Evolutionary conservation across 768 basidiomycete species (phyloP), one percentile per base, ranked within the genome.

Genomic region (Russula sp.): DNA sequence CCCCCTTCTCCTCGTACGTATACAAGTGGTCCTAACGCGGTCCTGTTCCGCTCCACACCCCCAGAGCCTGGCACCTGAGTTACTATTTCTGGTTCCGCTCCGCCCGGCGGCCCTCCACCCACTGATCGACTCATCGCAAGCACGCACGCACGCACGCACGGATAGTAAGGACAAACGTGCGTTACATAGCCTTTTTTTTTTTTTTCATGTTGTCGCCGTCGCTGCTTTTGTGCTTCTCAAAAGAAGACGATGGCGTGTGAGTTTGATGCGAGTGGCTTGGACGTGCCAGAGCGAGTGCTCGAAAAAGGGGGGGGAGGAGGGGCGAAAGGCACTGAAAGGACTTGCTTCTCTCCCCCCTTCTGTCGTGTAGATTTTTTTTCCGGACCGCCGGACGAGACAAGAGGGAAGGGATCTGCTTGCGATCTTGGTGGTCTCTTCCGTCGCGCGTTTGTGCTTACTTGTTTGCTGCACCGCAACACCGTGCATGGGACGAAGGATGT

Each of bases 61-160:
- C 32, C 42, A 39, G 55, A 51, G 48, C 62, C 62, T 27, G 35
- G 44, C 31, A 48, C 48, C 62, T 44, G 51, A 58, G 35, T 58
- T 63, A 14, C 62, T 50, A 45, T 52, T 57, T 52, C 32, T 32
- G 20, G 40, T 27, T 34, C 42, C 32, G 55, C 42, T 45, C 42
- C 55, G 55, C 55, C 27, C 27, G 27, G 27, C 27, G 27, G 27
- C 27, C 27, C 20, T 22, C 55, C 55, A 56, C 31, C 20, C 31
- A 44, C 14, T 35, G 37, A 44, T 50, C 51, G 31, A n/a, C 40
- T 9, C 40, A 31, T 39, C 45, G 18, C 37, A 48, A 16, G 37
- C 34, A 35, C 13, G 22, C 16, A 37, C 11, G 37, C 34, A 35
- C 13, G 22, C 16, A 37, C 11, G 16, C 34, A 50, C 40, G 49